phyloP scores from a whole-genome alignment of 108 stramenopile genomes.

The Aurantiochytrium sp. region DNA sequence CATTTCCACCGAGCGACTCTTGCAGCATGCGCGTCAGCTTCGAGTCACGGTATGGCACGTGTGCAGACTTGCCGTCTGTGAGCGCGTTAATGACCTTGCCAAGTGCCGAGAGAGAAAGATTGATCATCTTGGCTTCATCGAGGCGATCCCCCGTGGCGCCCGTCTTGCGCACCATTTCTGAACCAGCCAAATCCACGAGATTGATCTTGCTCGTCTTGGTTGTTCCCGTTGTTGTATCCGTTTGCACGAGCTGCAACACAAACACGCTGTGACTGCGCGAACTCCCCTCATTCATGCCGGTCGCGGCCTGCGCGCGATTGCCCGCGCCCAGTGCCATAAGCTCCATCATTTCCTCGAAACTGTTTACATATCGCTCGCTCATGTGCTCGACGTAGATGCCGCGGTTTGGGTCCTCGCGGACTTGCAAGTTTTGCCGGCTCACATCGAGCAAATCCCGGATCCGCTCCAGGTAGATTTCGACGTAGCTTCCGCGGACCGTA shows the following conservation, averaged over 20 bases:
- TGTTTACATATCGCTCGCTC: constrained; percentile 5
- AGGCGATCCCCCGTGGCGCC: constrained; percentile 42
- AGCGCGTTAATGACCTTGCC: constrained; percentile 46
- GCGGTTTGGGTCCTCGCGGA: constrained; percentile 8
- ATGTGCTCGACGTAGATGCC: constrained; percentile 25
- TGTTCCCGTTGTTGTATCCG: constrained; percentile 29
- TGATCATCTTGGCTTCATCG: constrained; percentile 31
- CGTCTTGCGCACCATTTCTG: constrained; percentile 92
- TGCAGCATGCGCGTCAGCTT: constrained; percentile 86
- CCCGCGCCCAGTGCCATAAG: constrained; percentile 70
- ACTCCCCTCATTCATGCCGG: constrained; percentile 92
- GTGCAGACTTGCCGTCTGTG: constrained; percentile 18
- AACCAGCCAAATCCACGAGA: constrained; percentile 96
- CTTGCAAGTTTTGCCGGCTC: not conserved
- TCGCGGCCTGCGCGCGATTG: constrained; percentile 83
- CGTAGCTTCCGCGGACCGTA: constrained; percentile 27
- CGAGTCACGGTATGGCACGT: constrained; percentile 65
- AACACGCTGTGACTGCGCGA: constrained; percentile 92
- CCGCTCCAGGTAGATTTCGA: constrained; percentile 36
- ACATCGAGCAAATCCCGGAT: constrained; percentile 28
- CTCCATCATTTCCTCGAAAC: constrained; percentile 68
- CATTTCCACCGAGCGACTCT: constrained; percentile 77
- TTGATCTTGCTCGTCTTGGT: constrained; percentile 61
- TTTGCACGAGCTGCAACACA: constrained; percentile 46
- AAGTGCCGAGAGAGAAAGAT: constrained; percentile 26